phyloP scores from a whole-genome alignment of 345 rosid species.

The Hibiscus tridactylites region DNA sequence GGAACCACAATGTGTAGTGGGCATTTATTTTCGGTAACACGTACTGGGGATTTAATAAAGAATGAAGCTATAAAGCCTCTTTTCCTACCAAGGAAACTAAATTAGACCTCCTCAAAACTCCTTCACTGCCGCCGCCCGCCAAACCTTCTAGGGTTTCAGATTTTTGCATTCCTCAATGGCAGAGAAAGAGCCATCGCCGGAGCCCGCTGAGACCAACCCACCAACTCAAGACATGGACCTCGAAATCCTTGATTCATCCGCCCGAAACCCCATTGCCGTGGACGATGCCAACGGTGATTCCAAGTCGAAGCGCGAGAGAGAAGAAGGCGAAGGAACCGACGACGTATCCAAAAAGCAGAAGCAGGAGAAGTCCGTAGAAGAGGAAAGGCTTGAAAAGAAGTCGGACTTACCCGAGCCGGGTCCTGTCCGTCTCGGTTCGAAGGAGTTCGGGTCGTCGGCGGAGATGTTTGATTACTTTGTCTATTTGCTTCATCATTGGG shows the following conservation, averaged over 20 bases:
- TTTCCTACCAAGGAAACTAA: not conserved
- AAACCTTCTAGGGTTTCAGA: conserved; percentile 13
- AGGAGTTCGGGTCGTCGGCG: conserved; percentile 61
- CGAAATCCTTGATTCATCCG: conserved; percentile 13
- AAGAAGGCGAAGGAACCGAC: conserved; percentile 17
- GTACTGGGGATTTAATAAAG: no score
- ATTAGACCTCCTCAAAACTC: not conserved
- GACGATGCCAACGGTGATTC: conserved; percentile 15
- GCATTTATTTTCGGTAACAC: no score
- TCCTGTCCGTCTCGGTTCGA: conserved; percentile 60
- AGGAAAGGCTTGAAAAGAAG: conserved; percentile 23
- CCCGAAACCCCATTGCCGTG: conserved; percentile 11
- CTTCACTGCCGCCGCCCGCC: conserved; percentile 1
- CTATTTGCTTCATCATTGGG: conserved; percentile 61
- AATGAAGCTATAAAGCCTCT: not conserved
- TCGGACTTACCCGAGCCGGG: conserved; percentile 15
- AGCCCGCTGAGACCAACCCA: conserved; percentile 20
- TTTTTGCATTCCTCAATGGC: conserved; percentile 18
- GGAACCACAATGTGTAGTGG: no score
- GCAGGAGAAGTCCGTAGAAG: conserved; percentile 26
- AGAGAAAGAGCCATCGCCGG: conserved; percentile 20
- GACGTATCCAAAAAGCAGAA: conserved; percentile 54
- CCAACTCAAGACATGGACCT: conserved; percentile 32
- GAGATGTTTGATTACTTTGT: conserved; percentile 73
- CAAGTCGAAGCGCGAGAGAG: conserved; percentile 34